Evolutionary conservation across 1,139 yeast genomes (phyloP).

Genomic region (Protomyces gravidus): DNA sequence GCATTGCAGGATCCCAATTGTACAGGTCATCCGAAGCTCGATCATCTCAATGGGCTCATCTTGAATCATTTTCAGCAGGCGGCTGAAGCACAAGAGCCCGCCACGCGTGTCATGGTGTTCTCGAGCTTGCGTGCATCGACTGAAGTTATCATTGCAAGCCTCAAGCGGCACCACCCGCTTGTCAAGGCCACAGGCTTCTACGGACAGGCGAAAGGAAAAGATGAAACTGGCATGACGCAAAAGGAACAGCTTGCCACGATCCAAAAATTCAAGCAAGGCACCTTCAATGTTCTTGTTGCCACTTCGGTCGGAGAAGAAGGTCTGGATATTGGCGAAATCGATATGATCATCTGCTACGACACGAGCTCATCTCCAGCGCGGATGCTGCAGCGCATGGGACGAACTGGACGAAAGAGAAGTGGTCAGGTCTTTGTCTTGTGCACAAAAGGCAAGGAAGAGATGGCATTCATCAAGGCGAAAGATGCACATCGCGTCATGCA

Average conservation of each 20-base stretch:
- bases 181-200: constrained; percentile 81
- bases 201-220: constrained; percentile 57
- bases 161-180: constrained; percentile 48
- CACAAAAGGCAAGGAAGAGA: constrained; percentile 64
- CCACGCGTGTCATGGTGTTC: constrained; percentile 76
- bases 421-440: constrained; percentile 78
- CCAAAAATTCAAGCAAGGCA: constrained; percentile 64
- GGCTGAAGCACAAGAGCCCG: constrained; percentile 35
- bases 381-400: constrained; percentile 91
- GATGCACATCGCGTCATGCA: constrained; percentile 79
- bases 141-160: constrained; percentile 67
- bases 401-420: constrained; percentile 93
- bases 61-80: constrained; percentile 32
- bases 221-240: constrained; percentile 44
- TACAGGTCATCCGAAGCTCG: constrained; percentile 71
- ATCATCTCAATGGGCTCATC: constrained; percentile 31
- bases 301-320: constrained; percentile 99
- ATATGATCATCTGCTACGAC: constrained; percentile 84
- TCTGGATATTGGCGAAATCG: constrained; percentile 95
- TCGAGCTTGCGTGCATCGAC: constrained; percentile 89
- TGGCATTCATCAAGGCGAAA: constrained; percentile 79
- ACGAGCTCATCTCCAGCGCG: constrained; percentile 92
- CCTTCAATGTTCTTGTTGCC: constrained; percentile 76
- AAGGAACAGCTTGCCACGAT: constrained; percentile 56
- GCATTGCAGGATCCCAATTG: constrained; percentile 45